These are phyloP conservation scores for Prunus dulcis DNA, from an alignment of 306 rosid genomes.

Conservation along the genomic window DNA sequence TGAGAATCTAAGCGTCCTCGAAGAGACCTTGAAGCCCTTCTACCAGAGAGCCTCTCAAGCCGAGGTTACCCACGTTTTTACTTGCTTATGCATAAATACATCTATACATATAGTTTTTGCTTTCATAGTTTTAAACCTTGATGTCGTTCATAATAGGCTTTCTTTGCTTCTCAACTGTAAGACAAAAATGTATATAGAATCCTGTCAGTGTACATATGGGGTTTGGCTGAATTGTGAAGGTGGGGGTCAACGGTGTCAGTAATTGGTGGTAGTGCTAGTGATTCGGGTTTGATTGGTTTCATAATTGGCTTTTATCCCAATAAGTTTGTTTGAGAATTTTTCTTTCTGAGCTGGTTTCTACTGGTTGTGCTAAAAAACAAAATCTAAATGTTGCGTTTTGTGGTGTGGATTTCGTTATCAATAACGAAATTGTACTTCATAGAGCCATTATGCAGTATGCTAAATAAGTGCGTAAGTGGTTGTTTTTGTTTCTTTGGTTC, in stretches of 20 bases:
- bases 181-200: no score
- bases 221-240: neutral
- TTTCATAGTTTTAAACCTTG: neutral
- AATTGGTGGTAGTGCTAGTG: neutral
- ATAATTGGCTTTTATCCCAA: neutral
- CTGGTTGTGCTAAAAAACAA: neutral
- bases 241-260: neutral
- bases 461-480: no score
- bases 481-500: neutral
- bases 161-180: no score
- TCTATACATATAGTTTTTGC: no score
- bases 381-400: neutral
- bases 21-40: slow-evolving; percentile 58
- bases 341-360: neutral
- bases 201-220: no score
- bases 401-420: neutral
- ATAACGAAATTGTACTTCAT: no score
- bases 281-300: neutral
- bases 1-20: slow-evolving; percentile 24
- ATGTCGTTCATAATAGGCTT: no score
- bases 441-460: no score
- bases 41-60: slow-evolving; percentile 70
- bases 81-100: no score
- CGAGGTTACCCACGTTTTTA: slow-evolving; percentile 43
- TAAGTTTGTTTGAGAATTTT: neutral